Conservation (phyloP, 371 early-diverging fungal species). For the Blakeslea trispora region DNA sequence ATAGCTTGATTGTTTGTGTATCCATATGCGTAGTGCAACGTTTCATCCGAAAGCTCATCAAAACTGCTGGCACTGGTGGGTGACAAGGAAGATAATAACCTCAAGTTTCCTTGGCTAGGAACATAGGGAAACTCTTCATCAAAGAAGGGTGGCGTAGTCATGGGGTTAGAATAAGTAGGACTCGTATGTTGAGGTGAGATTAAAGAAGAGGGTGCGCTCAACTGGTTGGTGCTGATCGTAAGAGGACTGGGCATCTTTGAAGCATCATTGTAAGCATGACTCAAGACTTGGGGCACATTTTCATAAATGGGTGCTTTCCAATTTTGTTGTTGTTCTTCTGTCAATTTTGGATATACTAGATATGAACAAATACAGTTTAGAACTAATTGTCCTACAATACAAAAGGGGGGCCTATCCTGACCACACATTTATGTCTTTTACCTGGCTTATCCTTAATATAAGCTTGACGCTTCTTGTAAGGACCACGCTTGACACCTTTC, state of each 20-base stretch:
- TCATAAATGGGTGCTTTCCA: slow-evolving; percentile 14
- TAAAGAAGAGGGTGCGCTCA: neutral
- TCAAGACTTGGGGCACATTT: slow-evolving; percentile 20
- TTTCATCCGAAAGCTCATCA: slow-evolving; percentile 24
- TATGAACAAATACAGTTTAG: neutral
- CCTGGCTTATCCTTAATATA: slow-evolving; percentile 23
- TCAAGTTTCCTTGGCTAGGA: slow-evolving; percentile 9
- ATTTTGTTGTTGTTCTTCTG: slow-evolving; percentile 8
- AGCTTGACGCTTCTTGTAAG: slow-evolving; percentile 65
- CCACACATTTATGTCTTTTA: slow-evolving; percentile 7
- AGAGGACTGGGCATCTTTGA: neutral
- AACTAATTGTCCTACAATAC: too few species aligned
- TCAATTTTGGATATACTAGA: slow-evolving; percentile 26
- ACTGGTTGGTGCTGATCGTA: slow-evolving; percentile 5
- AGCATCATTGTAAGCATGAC: neutral
- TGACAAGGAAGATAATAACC: slow-evolving; percentile 7
- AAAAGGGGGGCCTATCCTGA: too few species aligned
- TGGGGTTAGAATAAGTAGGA: neutral
- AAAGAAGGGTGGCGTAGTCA: slow-evolving; percentile 2
- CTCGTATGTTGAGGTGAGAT: slow-evolving; percentile 1
- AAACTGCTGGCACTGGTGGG: slow-evolving; percentile 17
- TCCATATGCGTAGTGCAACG: slow-evolving; percentile 25
- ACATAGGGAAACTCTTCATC: slow-evolving; percentile 14
- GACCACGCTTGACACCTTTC: slow-evolving; percentile 84
- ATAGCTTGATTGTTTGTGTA: slow-evolving; percentile 19